Conservation (phyloP, 2,329 filamentous ascomycete species). For the Mollisia scopiformis region DNA sequence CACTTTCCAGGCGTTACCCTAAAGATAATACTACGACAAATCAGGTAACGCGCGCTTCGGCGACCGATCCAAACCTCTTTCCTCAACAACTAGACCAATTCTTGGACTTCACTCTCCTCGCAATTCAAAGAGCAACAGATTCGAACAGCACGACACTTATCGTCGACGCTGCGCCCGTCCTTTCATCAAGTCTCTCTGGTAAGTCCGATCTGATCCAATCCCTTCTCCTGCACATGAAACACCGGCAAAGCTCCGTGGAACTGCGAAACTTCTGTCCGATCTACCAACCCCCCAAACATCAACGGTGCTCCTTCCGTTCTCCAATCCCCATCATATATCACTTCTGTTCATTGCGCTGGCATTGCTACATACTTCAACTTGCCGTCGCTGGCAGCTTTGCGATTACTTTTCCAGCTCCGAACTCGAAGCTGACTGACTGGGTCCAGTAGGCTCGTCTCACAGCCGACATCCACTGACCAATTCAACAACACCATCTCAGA, state of each 20-base stretch:
- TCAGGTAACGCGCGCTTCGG: too few relatives aligned
- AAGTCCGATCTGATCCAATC: conserved; percentile 10
- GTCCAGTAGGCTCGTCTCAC: background rate
- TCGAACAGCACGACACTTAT: too few relatives aligned
- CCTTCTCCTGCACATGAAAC: background rate
- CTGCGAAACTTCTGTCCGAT: conserved; percentile 5
- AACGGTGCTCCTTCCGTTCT: background rate
- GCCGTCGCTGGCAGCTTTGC: background rate
- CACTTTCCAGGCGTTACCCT: too few relatives aligned
- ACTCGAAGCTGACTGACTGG: background rate
- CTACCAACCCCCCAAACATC: background rate
- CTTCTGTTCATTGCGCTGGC: background rate
- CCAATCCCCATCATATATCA: background rate
- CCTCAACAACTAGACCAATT: too few relatives aligned
- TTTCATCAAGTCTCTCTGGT: conserved; percentile 15
- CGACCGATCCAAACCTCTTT: too few relatives aligned
- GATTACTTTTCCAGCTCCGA: background rate
- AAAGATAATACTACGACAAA: too few relatives aligned
- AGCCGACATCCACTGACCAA: background rate
- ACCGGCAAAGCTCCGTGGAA: conserved; percentile 6
- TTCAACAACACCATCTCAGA: conserved; percentile 4
- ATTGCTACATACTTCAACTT: background rate
- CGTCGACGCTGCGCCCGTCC: background rate
- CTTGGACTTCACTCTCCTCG: too few relatives aligned
- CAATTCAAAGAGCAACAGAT: too few relatives aligned